Evolutionary conservation across 148 eudicot genomes (phyloP).

Genomic region (Diospyros lotus): DNA sequence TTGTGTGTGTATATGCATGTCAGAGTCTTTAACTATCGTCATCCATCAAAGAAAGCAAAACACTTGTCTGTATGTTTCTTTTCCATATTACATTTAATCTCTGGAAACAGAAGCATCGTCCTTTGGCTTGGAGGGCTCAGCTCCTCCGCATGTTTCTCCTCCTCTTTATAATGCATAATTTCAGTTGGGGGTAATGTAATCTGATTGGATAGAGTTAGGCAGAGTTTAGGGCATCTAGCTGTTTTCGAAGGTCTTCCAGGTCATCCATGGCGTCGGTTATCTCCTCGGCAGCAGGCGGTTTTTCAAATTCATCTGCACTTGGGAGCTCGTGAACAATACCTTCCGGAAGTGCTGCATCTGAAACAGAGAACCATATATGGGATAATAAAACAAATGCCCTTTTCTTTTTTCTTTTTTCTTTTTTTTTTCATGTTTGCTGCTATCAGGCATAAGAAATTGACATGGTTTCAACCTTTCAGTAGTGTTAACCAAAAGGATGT

Average conservation of each 20-base stretch:
- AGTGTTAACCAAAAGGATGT: not conserved
- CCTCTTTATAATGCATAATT: too few species aligned
- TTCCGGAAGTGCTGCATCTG: slow-evolving; percentile 69
- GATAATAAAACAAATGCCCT: not conserved
- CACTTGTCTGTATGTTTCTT: too few species aligned
- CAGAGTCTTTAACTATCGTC: too few species aligned
- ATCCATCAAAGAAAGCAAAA: too few species aligned
- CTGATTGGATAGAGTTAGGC: slow-evolving; percentile 15
- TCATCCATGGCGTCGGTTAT: slow-evolving; percentile 47
- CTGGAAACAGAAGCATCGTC: too few species aligned
- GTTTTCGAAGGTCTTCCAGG: slow-evolving; percentile 71
- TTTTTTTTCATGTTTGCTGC: not conserved
- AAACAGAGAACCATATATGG: not conserved
- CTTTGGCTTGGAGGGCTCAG: too few species aligned
- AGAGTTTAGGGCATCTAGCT: slow-evolving; percentile 80
- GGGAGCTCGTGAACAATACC: slow-evolving; percentile 84
- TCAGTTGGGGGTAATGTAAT: not conserved
- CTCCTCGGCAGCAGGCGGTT: slow-evolving; percentile 30
- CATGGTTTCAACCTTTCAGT: not conserved
- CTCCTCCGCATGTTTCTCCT: too few species aligned
- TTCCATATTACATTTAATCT: too few species aligned
- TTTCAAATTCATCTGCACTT: slow-evolving; percentile 49
- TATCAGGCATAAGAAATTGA: not conserved
- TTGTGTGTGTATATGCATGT: too few species aligned
- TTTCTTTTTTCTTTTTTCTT: too few species aligned